Evolutionary conservation across 225 moss, liverwort and hornwort genomes (phyloP), one percentile per base, ranked within the genome.

Genomic region (Antitrichia curtipendula): DNA sequence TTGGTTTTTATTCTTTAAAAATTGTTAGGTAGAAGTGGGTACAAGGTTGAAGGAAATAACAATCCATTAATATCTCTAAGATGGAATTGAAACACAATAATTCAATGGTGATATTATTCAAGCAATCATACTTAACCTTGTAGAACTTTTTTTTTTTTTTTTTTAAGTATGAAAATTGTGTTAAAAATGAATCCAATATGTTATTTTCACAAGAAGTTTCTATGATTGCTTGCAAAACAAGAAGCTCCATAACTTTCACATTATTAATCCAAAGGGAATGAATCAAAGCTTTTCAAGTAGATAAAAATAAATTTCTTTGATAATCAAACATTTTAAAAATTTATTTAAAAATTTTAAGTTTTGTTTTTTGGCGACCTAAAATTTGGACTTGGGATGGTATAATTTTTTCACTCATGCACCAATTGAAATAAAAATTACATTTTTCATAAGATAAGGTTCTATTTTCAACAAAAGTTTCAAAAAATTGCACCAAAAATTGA

Each of bases 191-290:
- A 69, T 25, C 3, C 8, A 13, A 38, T 14, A 69, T 8, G 3
- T 24, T 14, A 14, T 8, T 14, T 41, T 24, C 2, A n/a, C 8
- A 14, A 69, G 1, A 41, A 24, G 1, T 4, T 25, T 40, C 13
- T 24, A 8, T 24, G 1, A 14, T 69, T 40, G 25, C 22, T 0
- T 0, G 0, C 23, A 68, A 23, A 25, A 14, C 0, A 25, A 40
- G 14, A 41, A 40, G 23, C 14, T 41, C 24, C 24, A 8, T 41
- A 69, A 14, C 4, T 41, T 69, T 41, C 14, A 14, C 8, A 69
- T 24, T 15, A 69, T 40, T 14, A 8, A 70, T 70, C 5, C 5
- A 25, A 70, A 41, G 41, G 9, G 41, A 41, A 41, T 70, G 41
- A 70, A 41, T 41, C 5, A 15, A 70, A 41, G 9, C 41, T 15